Percentiles rank a stretch among this genome's conserved stretches.
Evolutionary conservation across 768 basidiomycete species (phyloP).

Genomic region (Sarcodon sp.): DNA sequence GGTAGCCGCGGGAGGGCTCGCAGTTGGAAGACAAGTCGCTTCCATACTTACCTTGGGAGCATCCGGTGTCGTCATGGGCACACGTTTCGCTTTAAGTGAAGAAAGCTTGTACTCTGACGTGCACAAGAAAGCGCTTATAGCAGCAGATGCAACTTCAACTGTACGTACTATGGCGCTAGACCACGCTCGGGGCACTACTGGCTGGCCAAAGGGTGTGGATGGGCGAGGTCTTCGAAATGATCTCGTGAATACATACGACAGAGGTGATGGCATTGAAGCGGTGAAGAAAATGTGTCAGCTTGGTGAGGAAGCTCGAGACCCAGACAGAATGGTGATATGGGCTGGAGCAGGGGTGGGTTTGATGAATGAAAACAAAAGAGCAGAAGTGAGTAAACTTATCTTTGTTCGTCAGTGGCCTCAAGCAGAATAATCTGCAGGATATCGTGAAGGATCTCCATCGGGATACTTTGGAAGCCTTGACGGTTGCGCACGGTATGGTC

Average conservation of each 20-base stretch:
- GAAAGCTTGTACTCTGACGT: conserved; percentile 32
- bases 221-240: conserved; percentile 40
- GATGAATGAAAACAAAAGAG: conserved; percentile 30
- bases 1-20: conserved; percentile 66
- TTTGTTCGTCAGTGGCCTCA: no score
- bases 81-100: conserved; percentile 57
- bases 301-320: conserved; percentile 27
- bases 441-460: no score
- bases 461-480: no score
- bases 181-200: conserved; percentile 14
- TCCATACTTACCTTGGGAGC: conserved; percentile 55
- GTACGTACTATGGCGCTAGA: conserved; percentile 22
- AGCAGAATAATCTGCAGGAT: no score
- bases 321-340: conserved; percentile 48
- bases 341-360: conserved; percentile 53
- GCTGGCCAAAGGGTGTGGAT: conserved; percentile 23
- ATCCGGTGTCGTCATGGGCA: conserved; percentile 58
- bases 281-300: conserved; percentile 30
- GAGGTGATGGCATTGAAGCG: conserved; percentile 27
- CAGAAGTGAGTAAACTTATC: conserved; percentile 18
- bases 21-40: conserved; percentile 51
- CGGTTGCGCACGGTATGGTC: no score
- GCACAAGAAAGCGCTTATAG: conserved; percentile 20
- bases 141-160: conserved; percentile 13
- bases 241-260: conserved; percentile 45